phyloP scores from a whole-genome alignment of 2,329 filamentous ascomycete species.

The Neofusicoccum cordaticola region DNA sequence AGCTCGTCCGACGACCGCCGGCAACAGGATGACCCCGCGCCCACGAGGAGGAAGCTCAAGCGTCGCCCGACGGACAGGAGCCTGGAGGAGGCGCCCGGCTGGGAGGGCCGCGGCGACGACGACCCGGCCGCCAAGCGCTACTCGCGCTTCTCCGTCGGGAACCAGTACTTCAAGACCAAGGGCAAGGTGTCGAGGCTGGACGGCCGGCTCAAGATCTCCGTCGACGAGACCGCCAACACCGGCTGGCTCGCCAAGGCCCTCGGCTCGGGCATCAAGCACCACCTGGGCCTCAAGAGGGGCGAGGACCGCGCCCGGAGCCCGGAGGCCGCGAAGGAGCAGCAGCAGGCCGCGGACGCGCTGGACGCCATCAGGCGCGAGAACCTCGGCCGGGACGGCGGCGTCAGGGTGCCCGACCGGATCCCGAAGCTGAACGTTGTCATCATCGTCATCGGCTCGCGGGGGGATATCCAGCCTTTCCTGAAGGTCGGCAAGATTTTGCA shows the following conservation, averaged over 20 bases:
- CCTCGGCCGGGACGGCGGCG: constrained; percentile 27
- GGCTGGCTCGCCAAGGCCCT: constrained; percentile 74
- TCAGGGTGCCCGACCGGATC: constrained; percentile 27
- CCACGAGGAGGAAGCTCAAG: neutral
- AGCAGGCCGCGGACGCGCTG: neutral
- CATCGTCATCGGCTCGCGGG: constrained; percentile 77
- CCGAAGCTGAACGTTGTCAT: constrained; percentile 72
- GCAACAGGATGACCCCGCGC: neutral
- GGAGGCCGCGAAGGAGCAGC: neutral
- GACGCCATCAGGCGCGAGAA: neutral
- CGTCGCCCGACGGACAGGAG: neutral
- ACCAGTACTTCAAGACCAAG: constrained; percentile 63
- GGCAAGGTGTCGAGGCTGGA: constrained; percentile 66
- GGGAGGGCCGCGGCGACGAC: neutral
- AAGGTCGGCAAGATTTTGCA: constrained; percentile 71
- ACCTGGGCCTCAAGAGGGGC: constrained; percentile 37
- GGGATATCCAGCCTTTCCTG: constrained; percentile 78
- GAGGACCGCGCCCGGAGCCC: neutral
- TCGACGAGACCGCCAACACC: constrained; percentile 66
- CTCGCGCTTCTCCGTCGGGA: constrained; percentile 58
- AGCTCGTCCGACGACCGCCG: neutral
- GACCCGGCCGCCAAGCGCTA: constrained; percentile 32
- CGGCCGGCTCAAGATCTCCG: constrained; percentile 68
- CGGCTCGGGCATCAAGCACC: constrained; percentile 60
- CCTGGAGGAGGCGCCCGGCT: neutral